Percentiles rank a stretch among this genome's conserved stretches.
These are phyloP conservation scores for Xylaria hypoxylon DNA, from an alignment of 2,329 filamentous ascomycete species.

Conservation along the genomic window DNA sequence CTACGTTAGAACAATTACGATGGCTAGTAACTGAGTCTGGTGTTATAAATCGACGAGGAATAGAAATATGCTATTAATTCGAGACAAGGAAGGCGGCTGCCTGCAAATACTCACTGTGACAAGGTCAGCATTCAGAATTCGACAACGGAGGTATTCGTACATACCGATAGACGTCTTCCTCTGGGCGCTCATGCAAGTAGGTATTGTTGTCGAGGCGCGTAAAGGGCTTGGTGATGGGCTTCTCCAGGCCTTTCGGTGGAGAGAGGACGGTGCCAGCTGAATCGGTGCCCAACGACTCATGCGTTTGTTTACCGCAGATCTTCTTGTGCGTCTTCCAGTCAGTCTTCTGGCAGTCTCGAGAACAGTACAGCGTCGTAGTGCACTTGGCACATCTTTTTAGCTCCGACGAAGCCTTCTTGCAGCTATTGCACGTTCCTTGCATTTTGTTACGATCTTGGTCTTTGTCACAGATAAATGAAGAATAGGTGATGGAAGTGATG, in stretches of 20 bases:
- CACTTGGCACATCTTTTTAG: conserved; percentile 42
- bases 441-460: conserved; percentile 15
- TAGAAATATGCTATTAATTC: neutral
- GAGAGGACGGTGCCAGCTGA: conserved; percentile 21
- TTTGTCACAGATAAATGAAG: neutral
- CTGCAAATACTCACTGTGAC: conserved; percentile 17
- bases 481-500: neutral
- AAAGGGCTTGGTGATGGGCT: conserved; percentile 34
- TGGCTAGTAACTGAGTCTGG: neutral
- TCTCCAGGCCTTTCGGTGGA: conserved; percentile 32
- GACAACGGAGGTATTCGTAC: conserved; percentile 1
- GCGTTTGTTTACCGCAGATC: conserved; percentile 31
- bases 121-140: conserved; percentile 5
- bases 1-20: neutral
- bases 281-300: conserved; percentile 1
- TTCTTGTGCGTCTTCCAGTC: conserved; percentile 43
- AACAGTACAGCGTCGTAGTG: conserved; percentile 37
- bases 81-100: neutral
- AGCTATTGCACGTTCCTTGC: conserved; percentile 34
- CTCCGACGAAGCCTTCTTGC: conserved; percentile 35
- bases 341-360: conserved; percentile 39
- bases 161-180: conserved; percentile 37
- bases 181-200: conserved; percentile 37
- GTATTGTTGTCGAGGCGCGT: conserved; percentile 35
- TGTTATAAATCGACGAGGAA: too few relatives aligned